phyloP scores from a whole-genome alignment of 768 basidiomycete species.

The Artomyces pyxidatus region DNA sequence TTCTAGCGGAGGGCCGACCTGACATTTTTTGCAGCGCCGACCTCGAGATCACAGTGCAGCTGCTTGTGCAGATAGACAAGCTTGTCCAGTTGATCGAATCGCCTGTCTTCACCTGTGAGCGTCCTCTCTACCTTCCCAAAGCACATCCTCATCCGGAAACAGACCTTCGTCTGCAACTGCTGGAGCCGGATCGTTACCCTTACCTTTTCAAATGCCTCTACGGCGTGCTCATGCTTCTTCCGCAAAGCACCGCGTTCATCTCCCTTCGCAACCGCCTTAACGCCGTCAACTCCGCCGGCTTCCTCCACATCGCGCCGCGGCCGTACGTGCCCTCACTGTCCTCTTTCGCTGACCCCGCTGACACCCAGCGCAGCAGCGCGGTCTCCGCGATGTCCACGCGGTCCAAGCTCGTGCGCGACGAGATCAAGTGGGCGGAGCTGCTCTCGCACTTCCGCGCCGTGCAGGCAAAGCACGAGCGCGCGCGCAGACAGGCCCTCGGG shows the following conservation, averaged over 20 bases:
- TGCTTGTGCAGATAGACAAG: slow-evolving; percentile 95
- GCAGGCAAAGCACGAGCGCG: slow-evolving; percentile 88
- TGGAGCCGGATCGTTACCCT: slow-evolving; percentile 95
- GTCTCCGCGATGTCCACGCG: slow-evolving; percentile 40
- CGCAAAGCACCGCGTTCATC: slow-evolving; percentile 94
- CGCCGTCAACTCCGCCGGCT: slow-evolving; percentile 92
- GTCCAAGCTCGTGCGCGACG: slow-evolving; percentile 73
- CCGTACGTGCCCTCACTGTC: slow-evolving; percentile 41
- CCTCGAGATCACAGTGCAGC: slow-evolving; percentile 89
- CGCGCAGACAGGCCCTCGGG: slow-evolving; percentile 71
- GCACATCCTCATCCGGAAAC: background rate
- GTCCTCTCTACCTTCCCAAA: background rate
- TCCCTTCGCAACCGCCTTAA: slow-evolving; percentile 90
- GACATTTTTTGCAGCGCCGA: slow-evolving; percentile 61
- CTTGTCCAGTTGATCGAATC: slow-evolving; percentile 97
- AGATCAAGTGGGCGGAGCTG: slow-evolving; percentile 97
- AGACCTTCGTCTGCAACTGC: slow-evolving; percentile 86
- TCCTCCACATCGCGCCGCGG: slow-evolving; percentile 84
- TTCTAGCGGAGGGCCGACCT: too few species aligned
- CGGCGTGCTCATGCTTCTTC: slow-evolving; percentile 92
- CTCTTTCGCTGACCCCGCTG: background rate
- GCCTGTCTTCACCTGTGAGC: slow-evolving; percentile 93
- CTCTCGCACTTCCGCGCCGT: slow-evolving; percentile 86
- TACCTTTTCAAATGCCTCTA: slow-evolving; percentile 97
- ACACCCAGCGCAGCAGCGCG: slow-evolving; percentile 9